Base-by-base conservation (phyloP, 2,329 filamentous ascomycete genomes). In the Hansfordia pulvinata region DNA sequence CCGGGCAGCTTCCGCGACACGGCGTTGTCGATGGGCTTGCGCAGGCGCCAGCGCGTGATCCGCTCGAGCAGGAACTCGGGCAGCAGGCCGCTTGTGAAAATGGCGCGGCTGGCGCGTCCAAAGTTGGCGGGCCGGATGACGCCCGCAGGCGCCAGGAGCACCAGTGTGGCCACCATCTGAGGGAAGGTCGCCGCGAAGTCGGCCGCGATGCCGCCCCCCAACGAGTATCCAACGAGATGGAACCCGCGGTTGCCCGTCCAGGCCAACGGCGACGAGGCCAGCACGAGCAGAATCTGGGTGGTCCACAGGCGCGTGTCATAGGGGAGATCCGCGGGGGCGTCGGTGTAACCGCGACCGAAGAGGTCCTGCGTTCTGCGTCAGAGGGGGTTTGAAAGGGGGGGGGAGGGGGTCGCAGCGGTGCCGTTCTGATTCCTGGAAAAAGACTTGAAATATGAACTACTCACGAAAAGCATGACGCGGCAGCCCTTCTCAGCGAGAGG, bases 101-200 rank as follows among this genome's bases (percentile, higher is more conserved):
- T 40, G 28, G 69, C 43, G 20, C 61, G 57, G 17, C 57, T 60
- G 8, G 56, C 35, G 19, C 51, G 47, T 13, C 64, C 65, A 33
- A 74, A 68, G 38, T 61, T 62, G 30, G 60, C 52, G 0, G 60
- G 50, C 21, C 67, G 56, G 36, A 93, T 69, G 23, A 93, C 60
- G 1, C 86, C 86, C 1, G 76, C 64, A 0, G 86, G 84, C 0
- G 84, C 83, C 21, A 94, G 64, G 5, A 93, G 65, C 8, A 90
- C 61, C 13, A 94, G 59, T 8, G 65, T 69, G 9, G 65, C 62
- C 10, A 93, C 62, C 30, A 88, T 57, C 25, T 68, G 47, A 0
- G 82, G 79, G 44, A 86, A 85, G 31, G 74, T 66, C 8, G 69
- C 69, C 6, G 81, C 71, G 44, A 92, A 88, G 33, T 76, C 69